Percentiles rank a stretch among this genome's conserved stretches.
Conservation (phyloP, 805 yeast species). For the Limtongozyma cylindracea region DNA sequence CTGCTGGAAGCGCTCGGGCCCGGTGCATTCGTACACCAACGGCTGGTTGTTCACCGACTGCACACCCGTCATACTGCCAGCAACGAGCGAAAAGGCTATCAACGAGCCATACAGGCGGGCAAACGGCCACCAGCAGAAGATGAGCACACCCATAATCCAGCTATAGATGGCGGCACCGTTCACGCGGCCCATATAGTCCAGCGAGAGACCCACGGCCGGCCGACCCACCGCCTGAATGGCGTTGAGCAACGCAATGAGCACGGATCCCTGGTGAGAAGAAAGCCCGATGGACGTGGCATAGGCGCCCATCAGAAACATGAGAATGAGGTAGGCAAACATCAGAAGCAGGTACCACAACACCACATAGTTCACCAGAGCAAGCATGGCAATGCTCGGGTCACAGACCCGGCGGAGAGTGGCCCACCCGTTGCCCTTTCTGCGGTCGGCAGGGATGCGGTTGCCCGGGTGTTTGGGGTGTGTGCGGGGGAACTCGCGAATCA, state of each 20-base stretch:
- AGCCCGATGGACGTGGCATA: slow-evolving; percentile 18
- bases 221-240: slow-evolving; percentile 23
- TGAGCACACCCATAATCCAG: slow-evolving; percentile 5
- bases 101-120: slow-evolving; percentile 8
- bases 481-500: slow-evolving; percentile 5
- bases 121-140: slow-evolving; percentile 13
- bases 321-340: slow-evolving; percentile 11
- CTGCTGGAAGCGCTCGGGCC: too few species aligned
- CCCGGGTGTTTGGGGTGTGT: slow-evolving; percentile 2
- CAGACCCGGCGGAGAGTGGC: slow-evolving; percentile 9
- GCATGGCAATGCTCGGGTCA: slow-evolving; percentile 6
- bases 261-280: slow-evolving; percentile 7
- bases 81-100: slow-evolving; percentile 7
- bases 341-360: slow-evolving; percentile 12
- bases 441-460: slow-evolving; percentile 6
- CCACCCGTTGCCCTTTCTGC: too few species aligned
- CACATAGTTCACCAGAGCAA: slow-evolving; percentile 5
- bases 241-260: slow-evolving; percentile 11
- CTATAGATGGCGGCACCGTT: slow-evolving; percentile 8
- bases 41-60: slow-evolving; percentile 5
- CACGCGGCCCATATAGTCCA: slow-evolving; percentile 20
- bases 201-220: slow-evolving; percentile 17
- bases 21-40: too few species aligned
- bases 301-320: slow-evolving; percentile 12
- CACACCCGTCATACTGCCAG: slow-evolving; percentile 9